Conservation (phyloP, 2,329 filamentous ascomycete genomes). For the Colletotrichum sp. region DNA sequence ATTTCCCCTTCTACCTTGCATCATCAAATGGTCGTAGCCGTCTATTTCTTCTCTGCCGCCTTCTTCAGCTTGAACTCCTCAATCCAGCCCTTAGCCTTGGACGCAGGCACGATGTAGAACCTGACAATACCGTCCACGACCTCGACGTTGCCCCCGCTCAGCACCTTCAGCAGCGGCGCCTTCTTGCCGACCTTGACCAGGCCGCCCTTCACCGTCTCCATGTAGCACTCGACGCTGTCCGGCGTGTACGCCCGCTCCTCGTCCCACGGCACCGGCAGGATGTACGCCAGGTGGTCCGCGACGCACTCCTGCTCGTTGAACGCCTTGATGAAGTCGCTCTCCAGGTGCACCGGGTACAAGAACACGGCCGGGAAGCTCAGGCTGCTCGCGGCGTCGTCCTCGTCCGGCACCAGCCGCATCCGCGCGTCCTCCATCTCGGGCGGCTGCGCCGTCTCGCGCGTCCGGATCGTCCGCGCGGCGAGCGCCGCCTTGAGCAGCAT, state of each 20-base stretch:
- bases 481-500: constrained; percentile 70
- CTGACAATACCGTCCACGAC: constrained; percentile 85
- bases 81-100: constrained; percentile 76
- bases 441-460: constrained; percentile 69
- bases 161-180: constrained; percentile 74
- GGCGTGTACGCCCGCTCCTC: constrained; percentile 66
- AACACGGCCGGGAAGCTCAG: constrained; percentile 82
- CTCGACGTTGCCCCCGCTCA: constrained; percentile 80
- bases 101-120: constrained; percentile 81
- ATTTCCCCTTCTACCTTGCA: not conserved
- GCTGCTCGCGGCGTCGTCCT: constrained; percentile 73
- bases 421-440: constrained; percentile 88
- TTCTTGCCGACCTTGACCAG: constrained; percentile 92
- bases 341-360: constrained; percentile 81
- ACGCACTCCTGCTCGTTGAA: constrained; percentile 81
- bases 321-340: constrained; percentile 90
- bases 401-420: constrained; percentile 73
- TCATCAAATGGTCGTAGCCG: not conserved
- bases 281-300: constrained; percentile 79
- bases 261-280: constrained; percentile 92
- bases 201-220: constrained; percentile 81
- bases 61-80: constrained; percentile 83
- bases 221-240: constrained; percentile 80
- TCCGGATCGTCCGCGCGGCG: constrained; percentile 71
- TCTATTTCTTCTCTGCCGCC: constrained; percentile 47